Base-by-base conservation (phyloP, 345 rosid species). In the Limnanthes douglasii region DNA sequence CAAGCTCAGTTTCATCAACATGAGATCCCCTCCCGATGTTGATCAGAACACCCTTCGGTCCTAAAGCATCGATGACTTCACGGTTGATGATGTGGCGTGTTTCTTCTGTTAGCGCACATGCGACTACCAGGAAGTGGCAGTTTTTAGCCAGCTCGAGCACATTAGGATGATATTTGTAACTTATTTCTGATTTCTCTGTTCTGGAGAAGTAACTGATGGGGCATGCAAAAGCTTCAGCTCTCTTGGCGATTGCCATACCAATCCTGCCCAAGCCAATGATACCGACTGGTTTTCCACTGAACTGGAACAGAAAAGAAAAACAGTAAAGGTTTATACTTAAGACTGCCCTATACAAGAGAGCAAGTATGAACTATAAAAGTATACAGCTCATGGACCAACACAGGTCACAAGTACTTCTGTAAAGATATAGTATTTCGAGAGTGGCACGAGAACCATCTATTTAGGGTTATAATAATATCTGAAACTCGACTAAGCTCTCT, bases 151-250 rank as follows among this genome's bases (percentile, higher is more conserved):
- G 56, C 46, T 73, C 75, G 18, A 65, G 35, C 16, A 68, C 65
- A 6, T 54, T 61, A 2, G 80, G 59, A 36, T 59, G 48, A 37
- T 76, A 76, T 32, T 64, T 68, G 70, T 79, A 79, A 26, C 36
- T 56, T 3, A 37, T 37, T 6, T 45, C 51, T 38, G 65, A 21
- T 51, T 76, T 76, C 50, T 51, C 33, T 15, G 75, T 48, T 53
- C 84, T 73, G 2, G 77, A 41, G 61, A 51, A 54, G 64, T 81
- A 81, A 43, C 57, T 59, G n/a, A 70, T 64, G 19, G 86, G 64
- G 51, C 86, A 81, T 45, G 54, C 57, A 54, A 81, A 76, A 21
- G 78, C 93, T 53, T 73, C 72, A 21, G 80, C 86, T 59, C 93
- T 70, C 62, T 61, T 61, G 0, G 84, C 84, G 22, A 70, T 51